Conservation (phyloP, 2,329 filamentous ascomycete species). For the Cercospora citrullina region DNA sequence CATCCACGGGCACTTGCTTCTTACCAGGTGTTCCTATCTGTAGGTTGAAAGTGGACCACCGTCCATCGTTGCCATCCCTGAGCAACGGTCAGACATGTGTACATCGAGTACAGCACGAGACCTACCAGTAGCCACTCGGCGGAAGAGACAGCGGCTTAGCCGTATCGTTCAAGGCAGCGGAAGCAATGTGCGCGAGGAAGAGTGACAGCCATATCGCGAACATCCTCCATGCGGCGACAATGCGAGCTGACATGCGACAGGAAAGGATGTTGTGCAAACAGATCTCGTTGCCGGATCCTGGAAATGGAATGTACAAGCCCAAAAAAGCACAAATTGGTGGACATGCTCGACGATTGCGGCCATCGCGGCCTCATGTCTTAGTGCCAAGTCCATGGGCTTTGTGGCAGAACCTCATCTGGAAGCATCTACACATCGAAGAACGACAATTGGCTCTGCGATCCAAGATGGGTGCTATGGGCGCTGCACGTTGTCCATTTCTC, state of each 20-base stretch:
- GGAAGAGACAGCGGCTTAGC: slow-evolving; percentile 3
- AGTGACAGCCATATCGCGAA: not conserved
- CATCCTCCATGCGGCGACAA: not conserved
- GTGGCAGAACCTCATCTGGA: not conserved
- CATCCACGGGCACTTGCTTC: not conserved
- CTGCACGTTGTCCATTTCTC: not conserved
- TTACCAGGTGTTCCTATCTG: slow-evolving; percentile 17
- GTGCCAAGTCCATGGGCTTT: not conserved
- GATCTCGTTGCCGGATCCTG: not conserved
- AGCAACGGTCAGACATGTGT: too few species aligned
- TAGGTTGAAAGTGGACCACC: slow-evolving; percentile 19
- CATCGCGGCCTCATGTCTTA: not conserved
- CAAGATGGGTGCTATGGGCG: not conserved
- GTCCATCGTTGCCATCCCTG: slow-evolving; percentile 21
- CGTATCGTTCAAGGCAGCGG: not conserved
- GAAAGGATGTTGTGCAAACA: not conserved
- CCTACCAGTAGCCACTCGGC: not conserved
- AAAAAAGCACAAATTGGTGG: too few species aligned
- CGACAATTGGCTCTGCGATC: not conserved
- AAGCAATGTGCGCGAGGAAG: not conserved
- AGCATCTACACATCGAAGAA: not conserved
- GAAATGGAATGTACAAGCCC: not conserved
- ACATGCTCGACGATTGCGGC: not conserved
- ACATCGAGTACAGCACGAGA: too few species aligned
- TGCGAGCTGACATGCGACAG: not conserved